A percentile compares a stretch with the other conserved stretches of the same genome.
Evolutionary conservation across 768 basidiomycete species (phyloP).

Genomic region (Lactarius psammicola): DNA sequence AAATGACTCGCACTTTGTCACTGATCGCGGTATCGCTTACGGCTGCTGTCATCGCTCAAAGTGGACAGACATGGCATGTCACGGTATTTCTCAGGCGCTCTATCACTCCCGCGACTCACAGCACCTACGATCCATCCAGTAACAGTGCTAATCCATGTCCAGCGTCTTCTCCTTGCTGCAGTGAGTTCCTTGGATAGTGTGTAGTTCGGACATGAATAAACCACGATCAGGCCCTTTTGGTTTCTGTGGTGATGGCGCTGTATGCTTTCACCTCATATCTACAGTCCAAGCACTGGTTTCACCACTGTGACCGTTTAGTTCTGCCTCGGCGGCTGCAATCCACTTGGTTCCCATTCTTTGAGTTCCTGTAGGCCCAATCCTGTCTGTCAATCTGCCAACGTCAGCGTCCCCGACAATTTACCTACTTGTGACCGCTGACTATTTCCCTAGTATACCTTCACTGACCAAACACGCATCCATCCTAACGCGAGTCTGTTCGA

Average conservation of each 20-base stretch:
- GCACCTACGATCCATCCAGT: constrained; percentile 30
- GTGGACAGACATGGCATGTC: constrained; percentile 30
- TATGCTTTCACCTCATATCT: constrained; percentile 31
- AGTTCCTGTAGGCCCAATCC: constrained; percentile 71
- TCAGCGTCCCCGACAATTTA: constrained; percentile 36
- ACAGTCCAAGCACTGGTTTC: not conserved
- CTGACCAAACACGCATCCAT: constrained; percentile 63
- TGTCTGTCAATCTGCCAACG: constrained; percentile 61
- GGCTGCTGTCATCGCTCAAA: constrained; percentile 28
- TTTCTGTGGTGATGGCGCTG: constrained; percentile 48
- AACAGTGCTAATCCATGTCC: constrained; percentile 41
- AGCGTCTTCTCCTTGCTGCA: constrained; percentile 45
- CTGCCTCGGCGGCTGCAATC: constrained; percentile 87
- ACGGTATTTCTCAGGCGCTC: not conserved
- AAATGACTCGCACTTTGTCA: constrained; percentile 6
- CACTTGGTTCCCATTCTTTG: constrained; percentile 60
- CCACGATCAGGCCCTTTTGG: constrained; percentile 47
- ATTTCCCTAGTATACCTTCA: constrained; percentile 52
- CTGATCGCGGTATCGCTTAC: constrained; percentile 11
- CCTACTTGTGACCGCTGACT: not conserved
- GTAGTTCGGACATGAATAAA: constrained; percentile 7
- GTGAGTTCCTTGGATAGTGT: constrained; percentile 33
- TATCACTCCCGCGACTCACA: not conserved
- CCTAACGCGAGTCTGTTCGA: constrained; percentile 65
- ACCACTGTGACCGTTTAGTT: constrained; percentile 44